Base-by-base conservation (phyloP, 73 alveolate species). In the Paramecium caudatum region DNA sequence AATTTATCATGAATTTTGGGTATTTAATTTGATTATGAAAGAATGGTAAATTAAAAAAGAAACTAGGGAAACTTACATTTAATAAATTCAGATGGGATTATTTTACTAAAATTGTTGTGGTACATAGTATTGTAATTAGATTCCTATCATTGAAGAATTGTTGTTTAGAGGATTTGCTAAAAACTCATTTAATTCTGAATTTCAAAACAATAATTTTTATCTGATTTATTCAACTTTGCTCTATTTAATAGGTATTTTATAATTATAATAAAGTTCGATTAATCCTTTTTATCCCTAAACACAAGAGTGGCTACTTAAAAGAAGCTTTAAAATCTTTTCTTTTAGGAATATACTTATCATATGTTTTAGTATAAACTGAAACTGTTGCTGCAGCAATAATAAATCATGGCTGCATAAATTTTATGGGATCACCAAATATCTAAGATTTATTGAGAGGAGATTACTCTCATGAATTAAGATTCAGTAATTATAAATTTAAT, bases 81-180 rank as follows among this genome's bases (percentile, higher is more conserved):
- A 74, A 74, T 74, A 74, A 74, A 43, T 74, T 74, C 32, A 74
- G 88, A 74, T 74, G 88, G 88, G 88, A 74, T 47, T 74, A 74
- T 25, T 74, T 74, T 43, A 34, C 88, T 74, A 74, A 74, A 45
- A 74, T 74, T 36, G 88, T 74, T 74, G 47, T 74, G 43, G 88
- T 74, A 74, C 25, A 27, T 25, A 33, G n/a, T 36, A 39, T 74
- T 19, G 8, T 39, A 3, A 41, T 74, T 41, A 74, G 88, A 74
- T 34, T 74, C 88, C 88, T 13, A 10, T 74, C 13, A 43, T 74
- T 41, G 88, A 74, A 27, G 88, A 74, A 74, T 27, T 74, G 16
- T 39, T 74, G 16, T 74, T 74, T 74, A 37, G 88, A 74, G 88
- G 88, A 41, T 74, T 74, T 30, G 43, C 47, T 0, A 74, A 74